Evolutionary conservation across 2,329 filamentous ascomycete species (phyloP), one percentile per base, ranked within the genome.

Genomic region (Trichophyton rubrum): DNA sequence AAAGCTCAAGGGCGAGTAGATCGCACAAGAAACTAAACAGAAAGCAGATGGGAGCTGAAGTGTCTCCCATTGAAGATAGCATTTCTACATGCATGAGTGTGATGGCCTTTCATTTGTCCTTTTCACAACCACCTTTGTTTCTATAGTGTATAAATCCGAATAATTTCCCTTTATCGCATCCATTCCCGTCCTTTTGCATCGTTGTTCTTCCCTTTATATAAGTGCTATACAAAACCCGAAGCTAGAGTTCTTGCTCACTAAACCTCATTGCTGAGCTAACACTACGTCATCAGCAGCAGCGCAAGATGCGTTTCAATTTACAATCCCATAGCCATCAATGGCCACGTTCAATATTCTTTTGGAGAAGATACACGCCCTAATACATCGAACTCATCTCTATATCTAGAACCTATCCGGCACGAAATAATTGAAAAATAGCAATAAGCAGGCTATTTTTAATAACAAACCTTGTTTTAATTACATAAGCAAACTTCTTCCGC

Each of bases 1-100:
- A 64, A 84, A 82, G 72, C 75, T 85, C 61, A 86, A 86, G 78
- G 82, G 84, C 65, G 82, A 85, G 76, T 85, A 80, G 69, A 70
- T 55, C 51, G 11, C 24, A 30, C 27, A 30, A 33, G 27, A 20
- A 24, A n/a, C 6, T n/a, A 20, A 55, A n/a, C n/a, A 55, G 27
- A 55, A 55, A 55, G 51, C 27, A 55, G 51, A 55, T 35, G 51
- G 33, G 51, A 55, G 51, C 51, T 55, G 51, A 55, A 55, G 51
- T 55, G 51, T 55, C 51, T 38, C 51, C 27, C 30, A 20, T 55
- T 6, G 27, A 55, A 55, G 51, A 55, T 6, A 55, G 27, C 33
- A 55, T 55, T 38, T 35, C n/a, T 55, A 35, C 30, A 33, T 55
- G 30, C 51, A 55, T 35, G 51, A 55, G 51, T 55, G 51, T 55